A percentile compares a stretch with the other conserved stretches of the same genome.
Evolutionary conservation across 2,329 filamentous ascomycete genomes (phyloP).

Genomic region (Epicoccum sorghinum): DNA sequence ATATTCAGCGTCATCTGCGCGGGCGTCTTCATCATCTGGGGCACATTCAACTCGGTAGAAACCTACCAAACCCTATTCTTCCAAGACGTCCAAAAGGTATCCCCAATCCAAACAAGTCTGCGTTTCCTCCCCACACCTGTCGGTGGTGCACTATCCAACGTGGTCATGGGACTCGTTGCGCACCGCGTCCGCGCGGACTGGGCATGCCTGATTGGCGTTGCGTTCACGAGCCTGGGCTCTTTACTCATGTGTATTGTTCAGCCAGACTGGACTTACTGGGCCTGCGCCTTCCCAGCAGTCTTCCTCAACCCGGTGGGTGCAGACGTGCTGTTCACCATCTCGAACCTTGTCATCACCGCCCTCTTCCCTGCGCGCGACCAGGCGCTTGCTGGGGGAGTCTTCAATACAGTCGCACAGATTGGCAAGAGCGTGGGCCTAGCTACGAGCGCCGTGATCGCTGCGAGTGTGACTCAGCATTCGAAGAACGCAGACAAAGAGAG

Average conservation of each 20-base stretch:
- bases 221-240: slow-evolving; percentile 41
- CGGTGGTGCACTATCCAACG: slow-evolving; percentile 49
- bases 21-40: slow-evolving; percentile 48
- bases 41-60: slow-evolving; percentile 46
- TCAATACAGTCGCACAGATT: slow-evolving; percentile 54
- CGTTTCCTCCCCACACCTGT: slow-evolving; percentile 52
- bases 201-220: slow-evolving; percentile 46
- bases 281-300: slow-evolving; percentile 52
- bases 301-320: slow-evolving; percentile 52
- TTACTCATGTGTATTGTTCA: slow-evolving; percentile 56
- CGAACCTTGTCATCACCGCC: slow-evolving; percentile 52
- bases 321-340: slow-evolving; percentile 53
- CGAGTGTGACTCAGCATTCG: slow-evolving; percentile 32
- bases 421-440: slow-evolving; percentile 51
- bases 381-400: slow-evolving; percentile 53
- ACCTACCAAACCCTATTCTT: slow-evolving; percentile 54
- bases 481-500: slow-evolving; percentile 35
- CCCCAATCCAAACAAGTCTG: slow-evolving; percentile 46
- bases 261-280: slow-evolving; percentile 56
- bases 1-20: slow-evolving; percentile 63
- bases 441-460: slow-evolving; percentile 48
- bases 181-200: slow-evolving; percentile 54
- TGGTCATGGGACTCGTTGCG: slow-evolving; percentile 55
- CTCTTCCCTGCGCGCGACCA: slow-evolving; percentile 51
- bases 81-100: slow-evolving; percentile 47